Percentiles rank a stretch among this genome's conserved stretches.
phyloP scores from a whole-genome alignment of 352 stramenopile species.

The Phytophthora parvispora region DNA sequence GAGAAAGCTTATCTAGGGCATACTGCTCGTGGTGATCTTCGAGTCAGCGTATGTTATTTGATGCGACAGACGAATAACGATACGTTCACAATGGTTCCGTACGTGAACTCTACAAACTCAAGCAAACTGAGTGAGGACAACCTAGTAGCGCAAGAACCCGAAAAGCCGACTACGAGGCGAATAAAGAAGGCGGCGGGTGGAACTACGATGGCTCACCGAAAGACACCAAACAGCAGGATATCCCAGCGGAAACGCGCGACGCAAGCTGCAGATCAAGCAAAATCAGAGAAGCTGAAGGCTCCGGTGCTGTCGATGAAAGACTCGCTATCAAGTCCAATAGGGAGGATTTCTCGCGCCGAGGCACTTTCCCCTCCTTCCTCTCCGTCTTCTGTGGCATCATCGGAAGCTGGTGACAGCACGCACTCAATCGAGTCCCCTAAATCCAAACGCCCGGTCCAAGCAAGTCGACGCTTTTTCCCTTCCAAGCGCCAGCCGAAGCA shows the following conservation, averaged over 20 bases:
- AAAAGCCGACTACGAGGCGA: background rate
- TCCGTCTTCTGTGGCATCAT: slow-evolving; percentile 59
- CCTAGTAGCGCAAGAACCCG: slow-evolving; percentile 1
- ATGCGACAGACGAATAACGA: slow-evolving; percentile 36
- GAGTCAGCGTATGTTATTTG: slow-evolving; percentile 46
- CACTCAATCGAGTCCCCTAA: slow-evolving; percentile 2
- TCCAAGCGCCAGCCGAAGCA: slow-evolving; percentile 17
- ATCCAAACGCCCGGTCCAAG: background rate
- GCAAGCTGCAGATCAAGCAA: background rate
- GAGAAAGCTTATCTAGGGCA: slow-evolving; percentile 42
- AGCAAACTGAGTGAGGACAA: background rate
- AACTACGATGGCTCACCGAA: background rate
- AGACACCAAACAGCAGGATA: background rate
- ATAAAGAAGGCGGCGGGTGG: slow-evolving; percentile 8
- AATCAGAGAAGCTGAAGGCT: background rate
- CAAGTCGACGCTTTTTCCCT: slow-evolving; percentile 14
- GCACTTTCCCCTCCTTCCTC: slow-evolving; percentile 65
- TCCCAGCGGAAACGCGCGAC: slow-evolving; percentile 2
- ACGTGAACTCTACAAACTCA: slow-evolving; percentile 14
- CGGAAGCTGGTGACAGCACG: slow-evolving; percentile 16
- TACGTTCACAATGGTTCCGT: slow-evolving; percentile 41
- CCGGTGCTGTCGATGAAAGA: slow-evolving; percentile 19
- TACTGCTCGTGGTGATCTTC: slow-evolving; percentile 55
- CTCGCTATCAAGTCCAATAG: slow-evolving; percentile 17
- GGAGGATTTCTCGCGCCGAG: slow-evolving; percentile 45